These are phyloP conservation scores for Anethum foeniculum DNA, from an alignment of 140 eudicot genomes.

Conservation along the genomic window DNA sequence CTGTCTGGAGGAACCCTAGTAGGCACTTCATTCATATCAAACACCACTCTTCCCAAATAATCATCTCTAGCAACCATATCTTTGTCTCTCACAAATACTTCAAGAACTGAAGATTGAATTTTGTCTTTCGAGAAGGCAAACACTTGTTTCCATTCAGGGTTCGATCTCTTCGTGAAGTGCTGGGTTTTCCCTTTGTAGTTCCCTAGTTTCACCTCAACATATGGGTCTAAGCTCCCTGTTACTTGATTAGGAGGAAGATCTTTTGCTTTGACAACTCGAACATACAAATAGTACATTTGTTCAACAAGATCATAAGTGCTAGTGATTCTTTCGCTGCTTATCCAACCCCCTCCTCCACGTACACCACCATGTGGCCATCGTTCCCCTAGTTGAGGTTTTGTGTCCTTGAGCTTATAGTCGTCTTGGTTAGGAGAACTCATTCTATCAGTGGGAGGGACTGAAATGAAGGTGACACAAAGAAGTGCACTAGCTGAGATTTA, in stretches of 20 bases:
- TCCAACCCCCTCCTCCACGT: slow-evolving; percentile 77
- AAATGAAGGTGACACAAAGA: background rate
- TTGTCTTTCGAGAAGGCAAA: slow-evolving; percentile 68
- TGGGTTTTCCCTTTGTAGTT: slow-evolving; percentile 66
- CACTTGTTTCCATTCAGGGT: slow-evolving; percentile 76
- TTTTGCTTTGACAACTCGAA: slow-evolving; percentile 60
- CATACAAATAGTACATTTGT: slow-evolving; percentile 62
- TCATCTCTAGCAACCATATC: slow-evolving; percentile 60
- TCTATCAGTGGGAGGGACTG: background rate
- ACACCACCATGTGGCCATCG: slow-evolving; percentile 89
- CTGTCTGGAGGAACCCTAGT: slow-evolving; percentile 73
- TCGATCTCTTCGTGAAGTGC: slow-evolving; percentile 53
- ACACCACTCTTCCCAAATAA: slow-evolving; percentile 54
- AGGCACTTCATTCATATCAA: slow-evolving; percentile 70
- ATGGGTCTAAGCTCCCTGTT: slow-evolving; percentile 57
- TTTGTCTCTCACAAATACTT: slow-evolving; percentile 48
- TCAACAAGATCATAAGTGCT: slow-evolving; percentile 82
- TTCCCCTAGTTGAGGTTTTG: slow-evolving; percentile 70
- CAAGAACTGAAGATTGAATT: slow-evolving; percentile 61
- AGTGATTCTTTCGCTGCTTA: slow-evolving; percentile 58
- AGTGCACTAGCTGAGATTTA: background rate
- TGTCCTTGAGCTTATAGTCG: slow-evolving; percentile 69
- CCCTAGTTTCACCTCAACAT: slow-evolving; percentile 68
- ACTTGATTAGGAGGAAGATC: slow-evolving; percentile 52
- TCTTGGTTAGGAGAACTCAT: slow-evolving; percentile 44